Conservation (phyloP, 495 filamentous ascomycete species). For the Aspergillus coremiiformis region DNA sequence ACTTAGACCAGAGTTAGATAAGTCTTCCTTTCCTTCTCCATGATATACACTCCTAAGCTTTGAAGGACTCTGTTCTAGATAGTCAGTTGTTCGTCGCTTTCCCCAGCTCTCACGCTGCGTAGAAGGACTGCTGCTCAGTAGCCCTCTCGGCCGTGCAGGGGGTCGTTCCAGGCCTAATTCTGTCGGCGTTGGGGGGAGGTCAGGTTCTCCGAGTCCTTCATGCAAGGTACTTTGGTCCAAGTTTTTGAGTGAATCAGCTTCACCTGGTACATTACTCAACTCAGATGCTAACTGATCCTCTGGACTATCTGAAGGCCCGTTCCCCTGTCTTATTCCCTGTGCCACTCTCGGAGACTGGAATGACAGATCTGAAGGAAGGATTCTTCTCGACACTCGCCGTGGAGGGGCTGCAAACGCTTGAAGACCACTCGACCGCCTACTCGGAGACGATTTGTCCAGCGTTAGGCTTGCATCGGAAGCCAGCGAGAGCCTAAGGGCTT, state of each 20-base stretch:
- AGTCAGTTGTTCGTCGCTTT: conserved; percentile 21
- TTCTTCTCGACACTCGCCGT: conserved; percentile 33
- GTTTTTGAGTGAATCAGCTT: conserved; percentile 13
- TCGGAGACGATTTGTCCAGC: conserved; percentile 22
- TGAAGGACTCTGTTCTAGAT: conserved; percentile 24
- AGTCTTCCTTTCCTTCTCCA: conserved; percentile 6
- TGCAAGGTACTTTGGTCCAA: conserved; percentile 25
- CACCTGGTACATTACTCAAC: conserved; percentile 29
- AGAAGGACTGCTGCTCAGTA: conserved; percentile 40
- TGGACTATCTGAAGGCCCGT: conserved; percentile 20
- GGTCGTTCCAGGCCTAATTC: conserved; percentile 47
- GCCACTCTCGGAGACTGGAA: conserved; percentile 35
- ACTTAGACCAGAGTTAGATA: conserved; percentile 1
- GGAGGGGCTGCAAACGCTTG: conserved; percentile 37
- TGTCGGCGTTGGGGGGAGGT: conserved; percentile 64
- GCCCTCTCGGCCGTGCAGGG: conserved; percentile 28
- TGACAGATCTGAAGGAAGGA: conserved; percentile 37
- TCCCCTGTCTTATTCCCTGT: conserved; percentile 19
- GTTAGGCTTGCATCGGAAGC: conserved; percentile 30
- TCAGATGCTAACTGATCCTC: conserved; percentile 37
- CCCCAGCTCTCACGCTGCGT: conserved; percentile 24
- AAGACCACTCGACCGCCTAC: conserved; percentile 26
- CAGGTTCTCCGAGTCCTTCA: conserved; percentile 50
- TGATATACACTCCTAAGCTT: conserved; percentile 22
- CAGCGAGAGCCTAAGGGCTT: conserved; percentile 33